phyloP scores from a whole-genome alignment of 2,329 filamentous ascomycete genomes.

The Hypoxylon sp. region DNA sequence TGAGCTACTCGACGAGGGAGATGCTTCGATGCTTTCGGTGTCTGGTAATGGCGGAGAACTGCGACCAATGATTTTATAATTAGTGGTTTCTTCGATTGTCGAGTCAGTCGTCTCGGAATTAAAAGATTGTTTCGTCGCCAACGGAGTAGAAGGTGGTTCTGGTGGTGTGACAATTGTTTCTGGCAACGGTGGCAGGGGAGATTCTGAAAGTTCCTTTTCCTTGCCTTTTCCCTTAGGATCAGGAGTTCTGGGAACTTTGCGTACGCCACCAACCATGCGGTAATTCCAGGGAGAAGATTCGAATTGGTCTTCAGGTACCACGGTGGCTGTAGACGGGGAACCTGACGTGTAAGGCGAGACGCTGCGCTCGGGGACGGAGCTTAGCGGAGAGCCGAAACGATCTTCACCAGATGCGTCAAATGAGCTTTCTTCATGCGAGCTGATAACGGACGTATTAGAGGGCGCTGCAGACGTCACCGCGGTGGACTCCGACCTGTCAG shows the following conservation, averaged over 20 bases:
- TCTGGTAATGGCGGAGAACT: constrained; percentile 61
- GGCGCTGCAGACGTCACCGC: constrained; percentile 60
- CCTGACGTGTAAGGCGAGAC: constrained; percentile 57
- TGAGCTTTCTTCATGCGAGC: constrained; percentile 66
- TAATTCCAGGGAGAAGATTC: constrained; percentile 65
- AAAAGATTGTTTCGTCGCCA: constrained; percentile 58
- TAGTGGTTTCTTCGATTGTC: constrained; percentile 63
- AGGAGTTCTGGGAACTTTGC: constrained; percentile 65
- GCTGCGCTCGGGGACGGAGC: constrained; percentile 63
- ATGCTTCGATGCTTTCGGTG: constrained; percentile 59
- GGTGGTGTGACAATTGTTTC: constrained; percentile 47
- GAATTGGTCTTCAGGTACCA: constrained; percentile 55
- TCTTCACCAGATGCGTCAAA: constrained; percentile 64
- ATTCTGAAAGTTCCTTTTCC: constrained; percentile 56
- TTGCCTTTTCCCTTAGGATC: constrained; percentile 58
- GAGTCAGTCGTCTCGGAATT: constrained; percentile 59
- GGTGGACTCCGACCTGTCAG: constrained; percentile 53
- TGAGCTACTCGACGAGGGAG: constrained; percentile 61
- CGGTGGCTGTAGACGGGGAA: constrained; percentile 54
- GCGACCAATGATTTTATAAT: constrained; percentile 69
- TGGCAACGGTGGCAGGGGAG: constrained; percentile 54
- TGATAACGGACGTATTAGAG: constrained; percentile 62
- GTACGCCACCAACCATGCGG: constrained; percentile 68
- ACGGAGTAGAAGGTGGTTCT: constrained; percentile 43
- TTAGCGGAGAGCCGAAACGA: constrained; percentile 65